Evolutionary conservation across 179 eudicot species (phyloP).

Genomic region (Silene noctiflora): DNA sequence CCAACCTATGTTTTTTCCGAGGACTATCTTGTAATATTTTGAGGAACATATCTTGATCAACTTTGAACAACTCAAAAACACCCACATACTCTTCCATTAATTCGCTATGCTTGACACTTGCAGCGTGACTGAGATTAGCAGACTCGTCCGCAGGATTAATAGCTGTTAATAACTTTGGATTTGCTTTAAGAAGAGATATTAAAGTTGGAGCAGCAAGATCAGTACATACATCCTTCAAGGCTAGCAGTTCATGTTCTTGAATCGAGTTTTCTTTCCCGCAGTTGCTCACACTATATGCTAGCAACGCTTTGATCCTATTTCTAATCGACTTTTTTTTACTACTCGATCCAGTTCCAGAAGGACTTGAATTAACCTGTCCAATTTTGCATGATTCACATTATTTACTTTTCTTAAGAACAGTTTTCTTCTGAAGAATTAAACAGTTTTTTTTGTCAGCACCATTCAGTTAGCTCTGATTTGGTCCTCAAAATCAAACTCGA

Average conservation of each 20-base stretch:
- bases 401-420: no score
- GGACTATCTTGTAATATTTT: conserved; percentile 36
- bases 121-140: conserved; percentile 3
- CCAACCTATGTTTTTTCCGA: conserved; percentile 27
- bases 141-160: conserved; percentile 1
- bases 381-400: not conserved
- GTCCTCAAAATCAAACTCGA: no score
- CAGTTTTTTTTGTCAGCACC: no score
- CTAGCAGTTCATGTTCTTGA: conserved; percentile 7
- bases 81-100: conserved; percentile 36
- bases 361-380: conserved; percentile 22
- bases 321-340: conserved; percentile 30
- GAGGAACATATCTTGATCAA: conserved; percentile 45
- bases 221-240: no score
- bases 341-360: conserved; percentile 13
- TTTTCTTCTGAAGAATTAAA: no score
- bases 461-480: no score
- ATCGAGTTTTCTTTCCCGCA: conserved; percentile 11
- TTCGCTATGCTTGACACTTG: conserved; percentile 20
- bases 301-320: conserved; percentile 21
- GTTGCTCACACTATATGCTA: conserved; percentile 12
- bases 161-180: conserved; percentile 14
- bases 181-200: conserved; percentile 28
- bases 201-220: conserved; percentile 19
- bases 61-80: conserved; percentile 43